Conservation (phyloP, 2,329 filamentous ascomycete genomes). For the Canariomyces notabilis region DNA sequence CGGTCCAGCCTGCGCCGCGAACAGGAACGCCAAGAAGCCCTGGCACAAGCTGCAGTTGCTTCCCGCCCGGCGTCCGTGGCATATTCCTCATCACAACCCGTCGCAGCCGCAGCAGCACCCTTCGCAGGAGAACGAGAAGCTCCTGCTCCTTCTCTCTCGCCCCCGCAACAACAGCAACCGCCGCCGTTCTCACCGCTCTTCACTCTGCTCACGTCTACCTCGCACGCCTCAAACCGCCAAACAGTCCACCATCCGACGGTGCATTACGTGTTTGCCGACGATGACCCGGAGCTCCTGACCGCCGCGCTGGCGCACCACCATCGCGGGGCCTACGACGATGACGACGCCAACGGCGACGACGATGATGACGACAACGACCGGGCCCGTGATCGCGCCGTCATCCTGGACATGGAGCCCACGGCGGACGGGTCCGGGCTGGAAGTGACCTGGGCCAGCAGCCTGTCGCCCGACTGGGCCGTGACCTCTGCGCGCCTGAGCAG, state of each 20-base stretch:
- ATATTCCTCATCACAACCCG: constrained; percentile 18
- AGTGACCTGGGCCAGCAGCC: constrained; percentile 64
- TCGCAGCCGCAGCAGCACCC: constrained; percentile 5
- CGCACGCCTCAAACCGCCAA: constrained; percentile 45
- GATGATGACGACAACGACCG: constrained; percentile 26
- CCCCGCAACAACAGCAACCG: constrained; percentile 29
- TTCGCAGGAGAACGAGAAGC: constrained; percentile 8
- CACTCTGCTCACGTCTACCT: constrained; percentile 71
- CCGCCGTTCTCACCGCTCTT: constrained; percentile 73
- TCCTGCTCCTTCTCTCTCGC: constrained; percentile 15
- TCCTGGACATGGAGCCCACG: constrained; percentile 50
- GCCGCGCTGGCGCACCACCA: constrained; percentile 52
- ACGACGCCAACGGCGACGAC: constrained; percentile 25
- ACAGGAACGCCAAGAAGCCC: constrained; percentile 16
- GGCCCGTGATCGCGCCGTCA: constrained; percentile 41
- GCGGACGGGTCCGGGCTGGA: constrained; percentile 39
- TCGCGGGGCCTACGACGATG: constrained; percentile 25
- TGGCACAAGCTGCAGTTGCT: no score
- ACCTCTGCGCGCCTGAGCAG: constrained; percentile 42
- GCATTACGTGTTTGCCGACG: constrained; percentile 90
- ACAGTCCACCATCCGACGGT: constrained; percentile 77
- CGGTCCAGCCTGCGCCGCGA: constrained; percentile 24
- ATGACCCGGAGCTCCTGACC: constrained; percentile 74
- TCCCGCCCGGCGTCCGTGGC: constrained; percentile 13
- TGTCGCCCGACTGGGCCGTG: constrained; percentile 68